Evolutionary conservation across 148 eudicot species (phyloP), one percentile per base, ranked within the genome.

Genomic region (Oxyria digyna): DNA sequence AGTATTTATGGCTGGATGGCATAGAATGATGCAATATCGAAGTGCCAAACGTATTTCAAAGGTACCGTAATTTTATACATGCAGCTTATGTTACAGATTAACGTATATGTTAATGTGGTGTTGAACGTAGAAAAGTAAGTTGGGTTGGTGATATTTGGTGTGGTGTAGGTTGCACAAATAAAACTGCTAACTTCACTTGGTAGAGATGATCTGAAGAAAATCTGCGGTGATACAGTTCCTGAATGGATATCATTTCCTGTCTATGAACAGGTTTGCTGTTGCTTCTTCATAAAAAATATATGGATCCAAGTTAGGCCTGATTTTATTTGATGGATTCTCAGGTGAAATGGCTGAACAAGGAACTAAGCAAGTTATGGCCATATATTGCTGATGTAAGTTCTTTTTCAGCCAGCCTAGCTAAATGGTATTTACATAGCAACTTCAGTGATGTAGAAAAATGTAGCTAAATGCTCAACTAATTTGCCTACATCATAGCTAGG

Each of bases 211-310:
- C 52, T 94, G 83, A 90, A 83, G 86, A 87, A 90, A 85, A 86
- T 94, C 7, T 94, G 98, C 46, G 97, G 98, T 13, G 97, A 94
- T 15, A 88, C 82, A 65, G 78, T 82, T 72, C 98, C 98, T 0
- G 92, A 85, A 75, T 90, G 98, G 97, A 88, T 94, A 72, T 89
- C 96, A 11, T 94, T 94, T 77, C 98, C 98, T 40, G 90, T 76
- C 46, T 94, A 54, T 83, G 98, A 94, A 52, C 98, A 94, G 98
- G 98, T 93, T 71, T 3, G 6, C 38, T 35, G 89, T 71, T 3
- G 6, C 38, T 35, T 35, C 3, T 35, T 35, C 38, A 2, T n/a
- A n/a, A n/a, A n/a, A n/a, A n/a, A n/a, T n/a, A n/a, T n/a, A n/a
- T n/a, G n/a, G n/a, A n/a, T n/a, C n/a, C n/a, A n/a, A n/a, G n/a